Conservation (phyloP, 257 asterid species). For the Orobanche coerulescens region DNA sequence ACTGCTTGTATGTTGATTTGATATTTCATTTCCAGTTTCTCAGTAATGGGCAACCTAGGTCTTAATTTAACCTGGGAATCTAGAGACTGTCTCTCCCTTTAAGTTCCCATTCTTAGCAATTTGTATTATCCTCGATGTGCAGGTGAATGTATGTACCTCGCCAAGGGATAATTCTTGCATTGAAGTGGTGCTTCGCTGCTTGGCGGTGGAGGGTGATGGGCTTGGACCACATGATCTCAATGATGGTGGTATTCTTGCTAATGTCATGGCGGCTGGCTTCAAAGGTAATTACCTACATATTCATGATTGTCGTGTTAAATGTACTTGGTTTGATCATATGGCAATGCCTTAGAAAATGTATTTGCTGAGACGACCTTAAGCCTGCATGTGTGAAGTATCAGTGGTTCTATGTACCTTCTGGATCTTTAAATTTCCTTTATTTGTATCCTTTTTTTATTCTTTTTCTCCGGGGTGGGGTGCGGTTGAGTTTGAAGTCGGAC, state of each 20-base stretch:
- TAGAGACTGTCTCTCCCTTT: neutral
- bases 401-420: neutral
- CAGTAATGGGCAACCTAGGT: neutral
- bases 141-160: slow-evolving; percentile 68
- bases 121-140: slow-evolving; percentile 21
- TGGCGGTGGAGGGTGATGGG: slow-evolving; percentile 85
- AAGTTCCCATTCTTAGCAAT: neutral
- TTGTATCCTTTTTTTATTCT: neutral
- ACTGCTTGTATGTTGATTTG: slow-evolving; percentile 8
- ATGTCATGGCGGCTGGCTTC: slow-evolving; percentile 79
- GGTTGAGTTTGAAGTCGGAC: neutral
- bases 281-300: slow-evolving; percentile 47
- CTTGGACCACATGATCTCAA: slow-evolving; percentile 67
- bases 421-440: neutral
- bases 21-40: neutral
- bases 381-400: neutral
- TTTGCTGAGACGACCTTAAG: neutral
- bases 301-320: slow-evolving; percentile 1
- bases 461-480: no score
- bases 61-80: neutral
- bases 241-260: slow-evolving; percentile 88
- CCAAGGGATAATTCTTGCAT: slow-evolving; percentile 54
- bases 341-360: slow-evolving; percentile 2
- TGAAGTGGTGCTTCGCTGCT: slow-evolving; percentile 77
- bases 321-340: neutral